Conservation (phyloP, 257 asterid species). For the Solanum dulcamara region DNA sequence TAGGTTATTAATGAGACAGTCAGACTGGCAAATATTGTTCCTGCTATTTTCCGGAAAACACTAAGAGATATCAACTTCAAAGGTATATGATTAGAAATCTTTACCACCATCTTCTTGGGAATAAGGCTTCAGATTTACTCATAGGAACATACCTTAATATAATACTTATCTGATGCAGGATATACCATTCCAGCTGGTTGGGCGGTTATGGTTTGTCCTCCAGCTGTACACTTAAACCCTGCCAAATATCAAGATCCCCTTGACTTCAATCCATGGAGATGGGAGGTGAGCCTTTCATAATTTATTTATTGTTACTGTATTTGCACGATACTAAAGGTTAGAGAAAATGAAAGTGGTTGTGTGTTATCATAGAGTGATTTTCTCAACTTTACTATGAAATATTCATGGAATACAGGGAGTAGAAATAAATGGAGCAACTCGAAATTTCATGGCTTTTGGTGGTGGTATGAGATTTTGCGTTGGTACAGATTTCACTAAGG, state of each 20-base stretch:
- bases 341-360: not conserved
- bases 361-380: not conserved
- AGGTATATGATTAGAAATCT: slow-evolving; percentile 28
- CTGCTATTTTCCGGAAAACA: slow-evolving; percentile 76
- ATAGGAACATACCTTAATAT: not conserved
- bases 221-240: slow-evolving; percentile 84
- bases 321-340: not conserved
- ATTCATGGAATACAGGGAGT: slow-evolving; percentile 36
- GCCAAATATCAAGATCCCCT: slow-evolving; percentile 61
- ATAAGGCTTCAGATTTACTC: not conserved
- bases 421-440: slow-evolving; percentile 63
- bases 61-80: slow-evolving; percentile 54
- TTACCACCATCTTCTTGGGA: not conserved
- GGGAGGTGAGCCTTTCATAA: slow-evolving; percentile 51
- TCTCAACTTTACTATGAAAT: not conserved
- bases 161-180: slow-evolving; percentile 35
- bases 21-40: slow-evolving; percentile 86
- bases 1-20: slow-evolving; percentile 85
- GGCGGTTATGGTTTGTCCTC: slow-evolving; percentile 93
- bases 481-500: slow-evolving; percentile 81
- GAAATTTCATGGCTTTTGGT: slow-evolving; percentile 91
- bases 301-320: not conserved
- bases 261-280: slow-evolving; percentile 84
- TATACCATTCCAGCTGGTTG: slow-evolving; percentile 89
- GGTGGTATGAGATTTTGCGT: slow-evolving; percentile 94